Conservation (phyloP, 331 rosid genomes). For the Rhamnella rubrinervis region DNA sequence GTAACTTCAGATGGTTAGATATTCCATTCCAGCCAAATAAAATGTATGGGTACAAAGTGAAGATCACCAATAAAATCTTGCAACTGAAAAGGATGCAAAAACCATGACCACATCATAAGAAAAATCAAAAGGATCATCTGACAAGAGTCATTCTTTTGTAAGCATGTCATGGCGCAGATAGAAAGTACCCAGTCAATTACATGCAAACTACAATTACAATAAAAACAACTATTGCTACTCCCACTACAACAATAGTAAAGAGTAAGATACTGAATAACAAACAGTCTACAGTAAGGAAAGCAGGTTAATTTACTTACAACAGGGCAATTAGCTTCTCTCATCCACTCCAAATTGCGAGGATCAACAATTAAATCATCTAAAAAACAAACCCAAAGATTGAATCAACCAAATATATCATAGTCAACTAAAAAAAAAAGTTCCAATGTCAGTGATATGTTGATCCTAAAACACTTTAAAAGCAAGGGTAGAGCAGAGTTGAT, state of each 20-base stretch:
- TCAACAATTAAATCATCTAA: slow-evolving; percentile 96
- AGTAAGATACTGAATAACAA: slow-evolving; percentile 6
- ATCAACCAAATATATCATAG: background rate
- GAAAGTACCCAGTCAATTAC: background rate
- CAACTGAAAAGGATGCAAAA: background rate
- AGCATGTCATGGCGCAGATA: background rate
- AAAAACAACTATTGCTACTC: no score
- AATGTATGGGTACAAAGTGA: background rate
- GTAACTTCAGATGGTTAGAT: background rate
- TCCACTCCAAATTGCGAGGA: slow-evolving; percentile 95
- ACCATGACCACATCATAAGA: background rate
- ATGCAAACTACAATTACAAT: background rate
- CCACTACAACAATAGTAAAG: background rate
- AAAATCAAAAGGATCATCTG: background rate
- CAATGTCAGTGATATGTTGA: background rate
- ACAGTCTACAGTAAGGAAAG: slow-evolving; percentile 16
- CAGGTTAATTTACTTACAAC: slow-evolving; percentile 60
- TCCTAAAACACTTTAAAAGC: background rate
- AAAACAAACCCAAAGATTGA: slow-evolving; percentile 24
- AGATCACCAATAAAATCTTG: background rate
- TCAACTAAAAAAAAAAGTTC: background rate
- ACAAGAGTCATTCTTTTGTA: background rate
- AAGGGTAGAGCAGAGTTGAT: background rate
- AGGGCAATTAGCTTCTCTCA: slow-evolving; percentile 93
- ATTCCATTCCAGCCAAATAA: background rate